Base-by-base conservation (phyloP, 306 rosid species). In the Rosa lucieae region DNA sequence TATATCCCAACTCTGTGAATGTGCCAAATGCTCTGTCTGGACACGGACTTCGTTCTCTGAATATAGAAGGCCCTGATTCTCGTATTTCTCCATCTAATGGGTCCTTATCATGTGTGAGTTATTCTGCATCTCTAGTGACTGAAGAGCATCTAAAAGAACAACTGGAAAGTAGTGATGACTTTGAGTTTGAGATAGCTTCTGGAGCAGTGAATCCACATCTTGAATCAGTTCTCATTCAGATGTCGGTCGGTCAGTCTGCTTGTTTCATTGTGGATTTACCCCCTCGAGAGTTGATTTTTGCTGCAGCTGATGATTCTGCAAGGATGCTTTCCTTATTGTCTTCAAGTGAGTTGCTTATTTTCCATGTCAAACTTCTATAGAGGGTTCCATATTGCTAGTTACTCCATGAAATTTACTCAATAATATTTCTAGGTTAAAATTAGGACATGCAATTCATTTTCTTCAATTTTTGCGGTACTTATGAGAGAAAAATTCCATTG, bases 151-250 rank as follows among this genome's bases (percentile, higher is more conserved):
- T 47, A 37, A 83, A 79, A 78, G 94, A 85, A 88, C 74, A 83
- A 86, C 83, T 95, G 47, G 99, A 93, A 83, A 92, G 84, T 61
- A 80, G 82, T 79, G 84, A 90, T 52, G 96, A 89, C 40, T 90
- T 90, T 73, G 99, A 95, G 90, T 95, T 95, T 90, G 99, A 95
- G 85, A 84, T 95, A 58, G 97, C 97, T 58, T 87, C 86, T 21
- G 87, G 93, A 78, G 87, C 94, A 32, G 89, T 93, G 73, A 77
- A 81, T 81, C 83, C 89, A 29, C 78, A 81, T 74, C 62, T 95
- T 68, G 99, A 95, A 86, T 80, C 79, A 86, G 90, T 86, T 85
- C 89, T 95, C 79, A 80, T 40, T 83, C 93, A 86, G 84, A 87
- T 95, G 93, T 86, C 92, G 77, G 90, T 89, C 73, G 97, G 91